Evolutionary conservation across 1,284 basidiomycete genomes (phyloP).

Genomic region (Melampsora americana): DNA sequence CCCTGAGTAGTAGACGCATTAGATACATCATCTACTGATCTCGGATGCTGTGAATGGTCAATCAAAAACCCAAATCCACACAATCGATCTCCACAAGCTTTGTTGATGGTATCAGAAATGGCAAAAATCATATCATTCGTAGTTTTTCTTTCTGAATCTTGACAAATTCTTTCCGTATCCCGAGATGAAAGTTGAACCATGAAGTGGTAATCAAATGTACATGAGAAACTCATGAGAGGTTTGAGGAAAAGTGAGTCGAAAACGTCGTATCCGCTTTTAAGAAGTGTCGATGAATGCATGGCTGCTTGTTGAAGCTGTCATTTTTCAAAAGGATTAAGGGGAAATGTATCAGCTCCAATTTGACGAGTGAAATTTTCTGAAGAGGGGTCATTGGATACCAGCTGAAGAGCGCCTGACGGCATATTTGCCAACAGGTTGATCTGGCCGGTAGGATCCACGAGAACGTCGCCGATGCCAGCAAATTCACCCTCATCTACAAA

Average conservation of each 20-base stretch:
- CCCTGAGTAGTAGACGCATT: background rate
- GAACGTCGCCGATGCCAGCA: constrained; percentile 49
- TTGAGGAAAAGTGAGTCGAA: constrained; percentile 23
- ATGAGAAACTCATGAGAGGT: constrained; percentile 65
- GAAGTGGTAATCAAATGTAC: constrained; percentile 48
- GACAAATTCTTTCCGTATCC: constrained; percentile 24
- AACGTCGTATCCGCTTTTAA: constrained; percentile 26
- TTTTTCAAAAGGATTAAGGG: background rate
- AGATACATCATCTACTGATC: background rate
- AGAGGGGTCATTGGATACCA: constrained; percentile 12
- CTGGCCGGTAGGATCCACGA: constrained; percentile 35
- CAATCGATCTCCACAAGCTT: constrained; percentile 30
- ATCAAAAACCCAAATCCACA: constrained; percentile 20
- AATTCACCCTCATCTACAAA: constrained; percentile 60
- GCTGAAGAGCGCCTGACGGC: constrained; percentile 27
- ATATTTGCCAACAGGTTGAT: constrained; percentile 31
- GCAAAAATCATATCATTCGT: background rate
- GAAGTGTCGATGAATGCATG: constrained; percentile 18
- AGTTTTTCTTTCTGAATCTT: constrained; percentile 10
- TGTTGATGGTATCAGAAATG: constrained; percentile 17
- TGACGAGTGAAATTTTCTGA: background rate
- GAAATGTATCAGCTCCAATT: background rate
- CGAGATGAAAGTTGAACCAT: constrained; percentile 45
- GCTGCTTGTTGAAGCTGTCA: constrained; percentile 23
- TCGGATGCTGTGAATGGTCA: background rate